Conservation (phyloP, 805 yeast genomes). For the Saitoella complicata region DNA sequence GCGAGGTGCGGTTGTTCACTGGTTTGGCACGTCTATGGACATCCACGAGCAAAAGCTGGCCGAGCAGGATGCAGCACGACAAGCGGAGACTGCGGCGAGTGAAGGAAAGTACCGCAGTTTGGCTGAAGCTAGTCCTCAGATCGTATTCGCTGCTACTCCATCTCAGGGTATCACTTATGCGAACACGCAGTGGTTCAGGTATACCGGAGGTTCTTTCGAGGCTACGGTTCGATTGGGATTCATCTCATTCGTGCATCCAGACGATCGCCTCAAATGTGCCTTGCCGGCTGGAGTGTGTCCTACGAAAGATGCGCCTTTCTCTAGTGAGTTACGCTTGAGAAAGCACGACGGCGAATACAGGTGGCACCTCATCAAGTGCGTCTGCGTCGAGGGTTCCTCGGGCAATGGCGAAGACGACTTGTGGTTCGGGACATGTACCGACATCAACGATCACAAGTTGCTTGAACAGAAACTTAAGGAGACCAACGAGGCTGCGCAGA, state of each 20-base stretch:
- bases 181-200: constrained; percentile 20
- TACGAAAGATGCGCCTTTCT: not conserved
- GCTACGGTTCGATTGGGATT: constrained; percentile 18
- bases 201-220: constrained; percentile 16
- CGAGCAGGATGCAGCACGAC: constrained; percentile 16
- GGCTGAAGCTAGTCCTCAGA: constrained; percentile 21
- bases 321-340: constrained; percentile 15
- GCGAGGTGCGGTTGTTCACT: constrained; percentile 18
- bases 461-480: constrained; percentile 20
- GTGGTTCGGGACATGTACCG: constrained; percentile 23
- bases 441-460: constrained; percentile 21
- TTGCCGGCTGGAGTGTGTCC: constrained; percentile 7
- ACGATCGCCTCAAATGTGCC: constrained; percentile 16
- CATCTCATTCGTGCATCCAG: constrained; percentile 19
- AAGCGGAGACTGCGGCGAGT: constrained; percentile 17
- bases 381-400: constrained; percentile 11
- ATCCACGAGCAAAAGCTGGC: constrained; percentile 20
- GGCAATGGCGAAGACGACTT: constrained; percentile 2
- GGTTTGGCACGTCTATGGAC: constrained; percentile 22
- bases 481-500: constrained; percentile 23
- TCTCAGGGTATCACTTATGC: constrained; percentile 18
- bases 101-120: constrained; percentile 19
- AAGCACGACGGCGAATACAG: constrained; percentile 16
- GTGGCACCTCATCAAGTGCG: constrained; percentile 20
- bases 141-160: constrained; percentile 18